A percentile compares a stretch with the other conserved stretches of the same genome.
These are phyloP conservation scores for Aspergillus sp. DNA, from an alignment of 2,329 filamentous ascomycete species.

Conservation along the genomic window DNA sequence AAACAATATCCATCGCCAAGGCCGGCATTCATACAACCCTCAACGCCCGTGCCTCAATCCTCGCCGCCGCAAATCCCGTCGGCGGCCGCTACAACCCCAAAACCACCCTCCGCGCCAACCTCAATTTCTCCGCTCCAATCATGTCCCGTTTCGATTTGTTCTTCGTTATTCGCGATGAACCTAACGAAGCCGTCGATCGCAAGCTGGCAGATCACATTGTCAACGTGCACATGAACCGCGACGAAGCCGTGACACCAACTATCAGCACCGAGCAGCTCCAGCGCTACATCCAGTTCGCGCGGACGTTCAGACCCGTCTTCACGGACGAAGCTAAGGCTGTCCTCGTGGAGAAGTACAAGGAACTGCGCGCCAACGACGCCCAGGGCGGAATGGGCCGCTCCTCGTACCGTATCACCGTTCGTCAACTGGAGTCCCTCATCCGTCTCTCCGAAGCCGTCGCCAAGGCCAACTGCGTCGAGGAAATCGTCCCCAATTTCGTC, in stretches of 20 bases:
- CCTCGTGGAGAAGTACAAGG: constrained; percentile 90
- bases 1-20: constrained; percentile 98
- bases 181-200: constrained; percentile 83
- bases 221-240: constrained; percentile 82
- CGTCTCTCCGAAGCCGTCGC: constrained; percentile 95
- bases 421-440: constrained; percentile 93
- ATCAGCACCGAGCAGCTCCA: constrained; percentile 95
- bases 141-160: constrained; percentile 99
- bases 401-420: constrained; percentile 93
- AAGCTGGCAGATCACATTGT: constrained; percentile 94
- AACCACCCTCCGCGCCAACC: constrained; percentile 83
- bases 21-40: constrained; percentile 96
- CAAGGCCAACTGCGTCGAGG: constrained; percentile 92
- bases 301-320: constrained; percentile 90
- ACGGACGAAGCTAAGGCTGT: constrained; percentile 76
- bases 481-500: constrained; percentile 78
- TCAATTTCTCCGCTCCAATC: constrained; percentile 98
- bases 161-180: constrained; percentile 95
- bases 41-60: constrained; percentile 89
- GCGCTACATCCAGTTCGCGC: constrained; percentile 92
- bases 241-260: constrained; percentile 84
- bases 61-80: constrained; percentile 93
- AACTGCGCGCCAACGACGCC: constrained; percentile 84
- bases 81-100: constrained; percentile 94
- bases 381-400: constrained; percentile 91